phyloP scores from a whole-genome alignment of 805 yeast genomes.

The Tetrapisispora pingtungensis region DNA sequence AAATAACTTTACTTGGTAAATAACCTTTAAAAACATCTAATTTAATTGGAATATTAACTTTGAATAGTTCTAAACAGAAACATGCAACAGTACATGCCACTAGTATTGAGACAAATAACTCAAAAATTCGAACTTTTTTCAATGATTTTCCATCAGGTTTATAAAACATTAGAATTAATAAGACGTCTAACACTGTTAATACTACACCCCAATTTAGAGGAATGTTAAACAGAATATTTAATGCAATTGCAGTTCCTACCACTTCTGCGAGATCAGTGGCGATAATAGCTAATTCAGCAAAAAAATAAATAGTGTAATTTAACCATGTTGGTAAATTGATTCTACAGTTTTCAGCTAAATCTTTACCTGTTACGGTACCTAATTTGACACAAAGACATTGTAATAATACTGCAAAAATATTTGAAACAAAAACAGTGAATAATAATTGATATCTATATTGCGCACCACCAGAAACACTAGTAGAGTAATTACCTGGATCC shows the following conservation, averaged over 20 bases:
- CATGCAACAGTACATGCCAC: conserved; percentile 71
- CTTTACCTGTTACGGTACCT: conserved; percentile 90
- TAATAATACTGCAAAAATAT: conserved; percentile 74
- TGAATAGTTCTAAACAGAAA: conserved; percentile 58
- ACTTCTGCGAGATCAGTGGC: conserved; percentile 94
- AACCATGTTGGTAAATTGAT: conserved; percentile 55
- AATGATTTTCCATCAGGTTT: conserved; percentile 65
- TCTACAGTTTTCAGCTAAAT: conserved; percentile 80
- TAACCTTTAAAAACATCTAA: conserved; percentile 53
- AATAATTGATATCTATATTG: conserved; percentile 68
- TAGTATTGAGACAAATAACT: conserved; percentile 56
- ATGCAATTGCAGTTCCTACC: conserved; percentile 83
- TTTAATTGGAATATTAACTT: conserved; percentile 45
- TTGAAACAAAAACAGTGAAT: conserved; percentile 72
- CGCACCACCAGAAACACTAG: conserved; percentile 88
- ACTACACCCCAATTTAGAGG: conserved; percentile 70
- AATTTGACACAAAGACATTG: conserved; percentile 82
- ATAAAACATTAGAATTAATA: conserved; percentile 69
- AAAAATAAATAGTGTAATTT: conserved; percentile 48
- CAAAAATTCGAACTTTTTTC: conserved; percentile 67
- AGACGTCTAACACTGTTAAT: conserved; percentile 72
- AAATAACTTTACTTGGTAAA: conserved; percentile 52
- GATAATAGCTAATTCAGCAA: conserved; percentile 79
- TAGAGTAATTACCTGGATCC: conserved; percentile 97
- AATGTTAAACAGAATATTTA: conserved; percentile 63